Conservation (phyloP, 345 rosid species). For the Lepidium sativum region DNA sequence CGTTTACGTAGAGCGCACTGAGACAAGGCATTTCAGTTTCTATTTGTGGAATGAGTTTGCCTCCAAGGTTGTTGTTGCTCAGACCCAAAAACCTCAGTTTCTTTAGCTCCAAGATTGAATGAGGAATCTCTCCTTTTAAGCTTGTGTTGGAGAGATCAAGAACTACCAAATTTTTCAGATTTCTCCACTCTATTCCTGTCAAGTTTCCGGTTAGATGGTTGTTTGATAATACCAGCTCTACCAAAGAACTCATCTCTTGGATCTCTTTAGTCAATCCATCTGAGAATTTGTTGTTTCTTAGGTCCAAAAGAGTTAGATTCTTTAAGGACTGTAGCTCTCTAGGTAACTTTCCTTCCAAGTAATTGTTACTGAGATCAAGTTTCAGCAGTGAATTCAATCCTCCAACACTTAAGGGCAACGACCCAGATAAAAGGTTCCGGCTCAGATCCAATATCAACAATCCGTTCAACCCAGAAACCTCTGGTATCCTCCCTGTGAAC, state of each 20-base stretch:
- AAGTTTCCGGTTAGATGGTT: conserved; percentile 59
- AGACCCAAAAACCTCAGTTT: conserved; percentile 71
- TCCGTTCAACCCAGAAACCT: conserved; percentile 38
- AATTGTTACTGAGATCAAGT: conserved; percentile 75
- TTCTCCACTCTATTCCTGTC: conserved; percentile 41
- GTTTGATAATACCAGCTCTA: conserved; percentile 54
- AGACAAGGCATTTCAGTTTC: conserved; percentile 54
- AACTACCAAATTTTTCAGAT: conserved; percentile 44
- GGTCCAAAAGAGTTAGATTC: conserved; percentile 69
- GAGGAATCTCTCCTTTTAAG: conserved; percentile 58
- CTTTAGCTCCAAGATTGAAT: conserved; percentile 47
- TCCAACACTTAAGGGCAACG: conserved; percentile 47
- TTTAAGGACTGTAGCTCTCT: conserved; percentile 38
- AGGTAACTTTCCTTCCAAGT: conserved; percentile 47
- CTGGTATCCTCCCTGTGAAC: conserved; percentile 56
- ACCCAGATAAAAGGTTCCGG: conserved; percentile 59
- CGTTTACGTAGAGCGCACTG: conserved; percentile 54
- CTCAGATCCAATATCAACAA: conserved; percentile 74
- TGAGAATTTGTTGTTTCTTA: conserved; percentile 64
- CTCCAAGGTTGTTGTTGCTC: conserved; percentile 59
- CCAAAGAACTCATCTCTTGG: conserved; percentile 50
- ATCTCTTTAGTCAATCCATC: conserved; percentile 54
- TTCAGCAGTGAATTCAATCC: conserved; percentile 59
- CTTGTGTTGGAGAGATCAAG: conserved; percentile 57
- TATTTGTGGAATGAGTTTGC: conserved; percentile 42